Conservation (phyloP, 495 filamentous ascomycete species). For the Penicillium atrosanguineum region DNA sequence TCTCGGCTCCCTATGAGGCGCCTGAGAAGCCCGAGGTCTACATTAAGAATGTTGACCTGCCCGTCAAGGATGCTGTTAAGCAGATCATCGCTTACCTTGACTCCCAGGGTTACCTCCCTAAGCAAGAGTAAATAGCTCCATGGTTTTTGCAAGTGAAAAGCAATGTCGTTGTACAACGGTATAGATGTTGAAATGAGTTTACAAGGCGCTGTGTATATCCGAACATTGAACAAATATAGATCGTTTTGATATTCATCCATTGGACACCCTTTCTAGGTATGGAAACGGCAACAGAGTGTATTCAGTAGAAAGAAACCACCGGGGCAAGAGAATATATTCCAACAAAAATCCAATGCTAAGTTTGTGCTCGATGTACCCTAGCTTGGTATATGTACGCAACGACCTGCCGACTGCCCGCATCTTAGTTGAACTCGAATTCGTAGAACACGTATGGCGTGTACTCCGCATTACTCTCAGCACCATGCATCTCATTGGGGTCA, state of each 20-base stretch:
- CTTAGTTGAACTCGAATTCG: slow-evolving; percentile 74
- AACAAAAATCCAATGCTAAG: slow-evolving; percentile 15
- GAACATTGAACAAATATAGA: slow-evolving; percentile 10
- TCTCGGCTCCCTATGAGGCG: slow-evolving; percentile 87
- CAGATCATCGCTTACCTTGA: slow-evolving; percentile 81
- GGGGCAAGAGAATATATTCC: not conserved
- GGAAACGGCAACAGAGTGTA: not conserved
- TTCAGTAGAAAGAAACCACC: not conserved
- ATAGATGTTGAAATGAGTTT: slow-evolving; percentile 10
- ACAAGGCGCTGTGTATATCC: slow-evolving; percentile 17
- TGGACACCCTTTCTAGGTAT: not conserved
- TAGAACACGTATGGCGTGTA: slow-evolving; percentile 98
- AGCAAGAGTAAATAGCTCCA: slow-evolving; percentile 32
- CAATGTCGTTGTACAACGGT: slow-evolving; percentile 10
- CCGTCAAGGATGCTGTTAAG: slow-evolving; percentile 79
- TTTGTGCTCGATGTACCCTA: slow-evolving; percentile 27
- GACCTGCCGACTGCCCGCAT: not conserved
- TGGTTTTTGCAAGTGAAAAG: not conserved
- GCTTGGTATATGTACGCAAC: slow-evolving; percentile 32
- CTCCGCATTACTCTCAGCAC: slow-evolving; percentile 68
- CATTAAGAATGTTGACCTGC: slow-evolving; percentile 71
- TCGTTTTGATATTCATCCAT: slow-evolving; percentile 7
- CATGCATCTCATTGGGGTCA: slow-evolving; percentile 82
- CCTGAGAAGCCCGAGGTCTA: slow-evolving; percentile 83
- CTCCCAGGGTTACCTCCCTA: slow-evolving; percentile 58